A percentile compares a stretch with the other conserved stretches of the same genome.
phyloP scores from a whole-genome alignment of 2,329 filamentous ascomycete genomes.

The Colletotrichum spinosum region DNA sequence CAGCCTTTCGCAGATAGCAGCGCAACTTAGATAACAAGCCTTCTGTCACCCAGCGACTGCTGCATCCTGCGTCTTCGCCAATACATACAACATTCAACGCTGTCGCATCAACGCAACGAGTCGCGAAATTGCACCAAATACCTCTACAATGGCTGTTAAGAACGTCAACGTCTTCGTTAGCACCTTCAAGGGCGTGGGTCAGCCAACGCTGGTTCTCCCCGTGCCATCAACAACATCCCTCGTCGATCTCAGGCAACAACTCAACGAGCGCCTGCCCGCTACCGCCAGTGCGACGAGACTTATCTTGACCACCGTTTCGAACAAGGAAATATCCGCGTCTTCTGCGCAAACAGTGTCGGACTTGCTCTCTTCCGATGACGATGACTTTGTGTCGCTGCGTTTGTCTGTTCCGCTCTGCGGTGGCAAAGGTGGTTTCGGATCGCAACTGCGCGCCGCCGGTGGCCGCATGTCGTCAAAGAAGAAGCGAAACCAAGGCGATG shows the following conservation, averaged over 20 bases:
- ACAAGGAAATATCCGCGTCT: slow-evolving; percentile 72
- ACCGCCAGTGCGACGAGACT: slow-evolving; percentile 64
- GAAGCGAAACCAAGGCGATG: slow-evolving; percentile 84
- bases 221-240: slow-evolving; percentile 74
- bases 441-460: slow-evolving; percentile 94
- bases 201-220: slow-evolving; percentile 87
- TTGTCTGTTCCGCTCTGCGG: slow-evolving; percentile 84
- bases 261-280: slow-evolving; percentile 71
- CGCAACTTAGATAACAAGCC: no score
- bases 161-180: slow-evolving; percentile 86
- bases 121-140: neutral
- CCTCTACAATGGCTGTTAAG: slow-evolving; percentile 61
- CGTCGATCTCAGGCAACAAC: slow-evolving; percentile 72
- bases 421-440: slow-evolving; percentile 98
- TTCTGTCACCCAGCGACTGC: no score
- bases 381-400: slow-evolving; percentile 84
- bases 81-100: no score
- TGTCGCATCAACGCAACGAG: neutral
- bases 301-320: slow-evolving; percentile 84
- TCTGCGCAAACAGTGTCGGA: slow-evolving; percentile 68
- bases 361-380: slow-evolving; percentile 66
- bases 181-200: slow-evolving; percentile 83
- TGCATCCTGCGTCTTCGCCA: no score
- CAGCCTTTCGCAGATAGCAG: no score
- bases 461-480: slow-evolving; percentile 98